These are phyloP conservation scores for Colletotrichum abscissum DNA, from an alignment of 2,329 filamentous ascomycete genomes.

Conservation along the genomic window DNA sequence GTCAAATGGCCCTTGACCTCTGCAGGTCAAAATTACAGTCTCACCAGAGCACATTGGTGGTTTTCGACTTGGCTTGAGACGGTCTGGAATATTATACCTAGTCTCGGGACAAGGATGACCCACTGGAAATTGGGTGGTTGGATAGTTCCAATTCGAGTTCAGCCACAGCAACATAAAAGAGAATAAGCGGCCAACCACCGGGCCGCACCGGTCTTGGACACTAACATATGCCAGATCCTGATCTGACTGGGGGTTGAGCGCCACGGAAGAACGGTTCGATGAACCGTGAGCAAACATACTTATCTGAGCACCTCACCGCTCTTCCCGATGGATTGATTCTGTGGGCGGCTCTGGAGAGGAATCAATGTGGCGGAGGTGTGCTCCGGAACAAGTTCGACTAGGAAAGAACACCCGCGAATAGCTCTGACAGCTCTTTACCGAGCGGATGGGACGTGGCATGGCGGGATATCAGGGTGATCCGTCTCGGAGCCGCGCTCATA, in stretches of 20 bases:
- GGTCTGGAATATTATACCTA: background rate
- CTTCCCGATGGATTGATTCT: background rate
- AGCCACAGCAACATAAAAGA: constrained; percentile 4
- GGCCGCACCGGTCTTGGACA: constrained; percentile 18
- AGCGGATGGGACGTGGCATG: constrained; percentile 1
- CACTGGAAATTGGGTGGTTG: background rate
- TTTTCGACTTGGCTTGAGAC: background rate
- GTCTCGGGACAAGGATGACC: background rate
- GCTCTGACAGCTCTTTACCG: background rate
- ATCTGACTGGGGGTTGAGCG: background rate
- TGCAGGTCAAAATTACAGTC: background rate
- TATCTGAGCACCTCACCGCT: constrained; percentile 18
- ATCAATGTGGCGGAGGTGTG: background rate
- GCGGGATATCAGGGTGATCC: constrained; percentile 7
- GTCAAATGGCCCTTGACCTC: background rate
- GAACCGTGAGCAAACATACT: background rate
- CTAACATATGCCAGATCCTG: constrained; percentile 13
- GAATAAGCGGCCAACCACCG: background rate
- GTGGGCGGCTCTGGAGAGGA: background rate
- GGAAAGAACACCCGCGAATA: background rate
- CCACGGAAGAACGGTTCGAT: background rate
- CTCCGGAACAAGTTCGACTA: background rate
- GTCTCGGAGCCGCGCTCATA: constrained; percentile 7
- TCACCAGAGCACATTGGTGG: background rate
- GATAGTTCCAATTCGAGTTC: background rate